phyloP scores from a whole-genome alignment of 305 asterid species.

The Lippia alba region DNA sequence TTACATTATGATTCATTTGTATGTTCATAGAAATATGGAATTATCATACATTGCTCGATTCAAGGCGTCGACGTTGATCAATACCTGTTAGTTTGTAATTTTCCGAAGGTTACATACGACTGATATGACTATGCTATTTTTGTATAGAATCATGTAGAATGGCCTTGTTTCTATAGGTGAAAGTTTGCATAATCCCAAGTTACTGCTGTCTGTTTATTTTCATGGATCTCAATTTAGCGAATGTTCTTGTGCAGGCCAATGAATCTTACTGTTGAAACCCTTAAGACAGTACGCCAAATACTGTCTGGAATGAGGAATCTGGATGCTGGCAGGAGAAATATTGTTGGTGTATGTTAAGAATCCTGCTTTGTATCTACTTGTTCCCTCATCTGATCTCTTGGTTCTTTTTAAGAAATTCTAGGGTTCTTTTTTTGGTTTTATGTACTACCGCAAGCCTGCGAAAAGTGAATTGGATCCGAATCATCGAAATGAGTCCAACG shows the following conservation, averaged over 20 bases:
- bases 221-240: not conserved
- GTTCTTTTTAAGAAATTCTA: not conserved
- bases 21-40: not conserved
- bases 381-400: not conserved
- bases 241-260: not conserved
- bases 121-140: not conserved
- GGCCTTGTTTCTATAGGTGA: not conserved
- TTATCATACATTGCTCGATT: not conserved
- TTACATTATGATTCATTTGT: too few species aligned
- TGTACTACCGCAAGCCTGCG: too few species aligned
- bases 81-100: not conserved
- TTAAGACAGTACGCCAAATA: too few species aligned
- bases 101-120: not conserved
- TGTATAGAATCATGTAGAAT: not conserved
- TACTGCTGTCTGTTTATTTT: not conserved
- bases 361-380: not conserved
- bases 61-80: not conserved
- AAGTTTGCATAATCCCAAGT: not conserved
- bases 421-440: too few species aligned
- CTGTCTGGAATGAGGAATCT: too few species aligned
- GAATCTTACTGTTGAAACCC: too few species aligned
- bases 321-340: too few species aligned
- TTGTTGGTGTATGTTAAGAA: too few species aligned
- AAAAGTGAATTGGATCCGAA: too few species aligned
- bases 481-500: too few species aligned